These are phyloP conservation scores for Populus hybrid DNA, from an alignment of 441 rosid species.

Conservation along the genomic window DNA sequence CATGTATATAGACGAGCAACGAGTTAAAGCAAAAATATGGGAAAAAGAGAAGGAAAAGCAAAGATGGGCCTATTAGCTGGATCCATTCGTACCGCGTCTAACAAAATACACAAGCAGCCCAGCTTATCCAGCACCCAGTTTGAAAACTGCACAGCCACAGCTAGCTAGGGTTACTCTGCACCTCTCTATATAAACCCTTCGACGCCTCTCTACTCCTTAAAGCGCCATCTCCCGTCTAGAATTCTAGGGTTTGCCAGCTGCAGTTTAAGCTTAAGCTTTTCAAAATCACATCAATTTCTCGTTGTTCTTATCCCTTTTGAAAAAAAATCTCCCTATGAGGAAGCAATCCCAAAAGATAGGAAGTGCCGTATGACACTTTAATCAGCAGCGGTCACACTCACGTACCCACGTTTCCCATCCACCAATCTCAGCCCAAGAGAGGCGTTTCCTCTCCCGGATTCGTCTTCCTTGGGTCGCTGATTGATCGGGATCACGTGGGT, in stretches of 20 bases:
- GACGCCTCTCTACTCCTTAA: background rate
- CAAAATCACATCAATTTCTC: background rate
- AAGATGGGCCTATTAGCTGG: background rate
- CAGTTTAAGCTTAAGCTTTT: background rate
- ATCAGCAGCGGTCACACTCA: constrained; percentile 26
- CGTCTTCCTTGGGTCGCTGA: constrained; percentile 12
- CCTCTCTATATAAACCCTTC: background rate
- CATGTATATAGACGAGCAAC: too few relatives aligned
- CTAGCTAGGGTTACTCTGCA: background rate
- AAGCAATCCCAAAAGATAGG: constrained; percentile 64
- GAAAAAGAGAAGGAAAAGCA: background rate
- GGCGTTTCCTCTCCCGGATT: constrained; percentile 21
- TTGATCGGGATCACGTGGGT: constrained; percentile 31
- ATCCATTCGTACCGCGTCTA: background rate
- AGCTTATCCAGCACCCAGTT: background rate
- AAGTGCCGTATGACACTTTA: constrained; percentile 83
- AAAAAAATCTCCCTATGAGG: constrained; percentile 40
- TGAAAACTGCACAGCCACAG: background rate
- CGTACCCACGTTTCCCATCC: constrained; percentile 24
- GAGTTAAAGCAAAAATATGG: too few relatives aligned
- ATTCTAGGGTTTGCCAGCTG: background rate
- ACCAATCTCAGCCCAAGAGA: constrained; percentile 17
- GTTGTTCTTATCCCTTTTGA: background rate
- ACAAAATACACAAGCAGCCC: background rate
- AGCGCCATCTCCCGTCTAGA: background rate